A percentile compares a stretch with the other conserved stretches of the same genome.
phyloP scores from a whole-genome alignment of 2,329 filamentous ascomycete species.

The Colletotrichum lini region DNA sequence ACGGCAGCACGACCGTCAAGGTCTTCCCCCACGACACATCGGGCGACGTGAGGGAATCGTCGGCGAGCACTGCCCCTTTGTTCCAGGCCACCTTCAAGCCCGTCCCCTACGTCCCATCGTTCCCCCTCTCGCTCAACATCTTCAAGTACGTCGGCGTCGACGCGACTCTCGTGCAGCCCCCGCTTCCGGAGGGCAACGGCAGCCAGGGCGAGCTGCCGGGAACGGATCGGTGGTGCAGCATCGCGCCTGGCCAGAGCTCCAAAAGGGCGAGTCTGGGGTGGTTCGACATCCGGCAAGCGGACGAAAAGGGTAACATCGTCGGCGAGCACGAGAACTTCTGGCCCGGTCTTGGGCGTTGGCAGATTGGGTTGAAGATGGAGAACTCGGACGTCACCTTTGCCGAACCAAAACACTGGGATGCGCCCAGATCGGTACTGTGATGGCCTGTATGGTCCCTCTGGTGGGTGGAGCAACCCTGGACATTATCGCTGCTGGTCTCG shows the following conservation, averaged over 20 bases:
- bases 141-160: constrained; percentile 59
- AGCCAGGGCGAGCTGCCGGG: constrained; percentile 60
- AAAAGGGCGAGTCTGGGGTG: constrained; percentile 57
- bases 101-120: constrained; percentile 57
- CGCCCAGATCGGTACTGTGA: constrained; percentile 46
- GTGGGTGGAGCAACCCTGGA: neutral
- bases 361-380: constrained; percentile 58
- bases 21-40: constrained; percentile 61
- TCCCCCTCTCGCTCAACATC: constrained; percentile 59
- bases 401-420: constrained; percentile 44
- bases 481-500: too few relatives aligned
- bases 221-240: constrained; percentile 62
- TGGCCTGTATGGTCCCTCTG: neutral
- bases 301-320: constrained; percentile 47
- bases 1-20: constrained; percentile 56
- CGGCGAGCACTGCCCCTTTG: constrained; percentile 55
- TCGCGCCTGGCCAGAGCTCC: constrained; percentile 51
- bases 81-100: constrained; percentile 63
- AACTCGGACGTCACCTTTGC: constrained; percentile 51
- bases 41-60: constrained; percentile 50
- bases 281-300: constrained; percentile 61
- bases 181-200: constrained; percentile 58
- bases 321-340: constrained; percentile 59
- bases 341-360: constrained; percentile 62
- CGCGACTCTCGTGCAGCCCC: constrained; percentile 62